These are phyloP conservation scores for Dictyostelium capitatum DNA, from an alignment of 78 protist genomes.

Conservation along the genomic window DNA sequence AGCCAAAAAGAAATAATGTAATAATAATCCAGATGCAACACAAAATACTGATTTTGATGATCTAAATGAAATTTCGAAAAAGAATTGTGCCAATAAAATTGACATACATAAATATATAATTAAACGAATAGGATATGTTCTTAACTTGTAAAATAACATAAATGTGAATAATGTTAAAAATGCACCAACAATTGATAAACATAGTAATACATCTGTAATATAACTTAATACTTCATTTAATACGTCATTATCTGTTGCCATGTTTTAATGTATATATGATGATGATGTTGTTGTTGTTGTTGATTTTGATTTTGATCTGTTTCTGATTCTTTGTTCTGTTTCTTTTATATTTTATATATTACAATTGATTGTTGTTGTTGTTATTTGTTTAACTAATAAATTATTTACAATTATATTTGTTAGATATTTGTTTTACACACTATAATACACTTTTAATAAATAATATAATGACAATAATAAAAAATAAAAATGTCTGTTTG, in stretches of 20 bases:
- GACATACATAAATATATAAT: conserved; percentile 68
- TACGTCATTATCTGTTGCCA: not conserved
- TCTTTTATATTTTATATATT: too few relatives aligned
- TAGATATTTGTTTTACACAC: too few relatives aligned
- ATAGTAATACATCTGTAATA: conserved; percentile 68
- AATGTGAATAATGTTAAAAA: conserved; percentile 78
- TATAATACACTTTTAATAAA: too few relatives aligned
- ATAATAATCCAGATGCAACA: conserved; percentile 40
- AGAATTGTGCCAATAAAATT: conserved; percentile 53
- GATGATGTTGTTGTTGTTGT: too few relatives aligned
- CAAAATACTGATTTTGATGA: conserved; percentile 46
- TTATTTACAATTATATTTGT: too few relatives aligned
- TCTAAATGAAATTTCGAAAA: conserved; percentile 45
- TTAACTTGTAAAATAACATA: conserved; percentile 56
- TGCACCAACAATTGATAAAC: conserved; percentile 75
- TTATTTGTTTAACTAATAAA: too few relatives aligned
- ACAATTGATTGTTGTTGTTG: too few relatives aligned
- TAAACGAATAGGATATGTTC: conserved; percentile 76
- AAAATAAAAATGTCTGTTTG: too few relatives aligned
- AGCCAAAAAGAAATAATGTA: conserved; percentile 80
- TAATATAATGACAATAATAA: too few relatives aligned
- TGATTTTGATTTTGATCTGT: too few relatives aligned
- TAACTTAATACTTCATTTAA: conserved; percentile 41
- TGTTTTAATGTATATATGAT: too few relatives aligned
- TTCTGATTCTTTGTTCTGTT: too few relatives aligned